Percentiles rank a stretch among this genome's conserved stretches.
These are phyloP conservation scores for Silene coronaria DNA, from an alignment of 179 eudicot species.

Conservation along the genomic window DNA sequence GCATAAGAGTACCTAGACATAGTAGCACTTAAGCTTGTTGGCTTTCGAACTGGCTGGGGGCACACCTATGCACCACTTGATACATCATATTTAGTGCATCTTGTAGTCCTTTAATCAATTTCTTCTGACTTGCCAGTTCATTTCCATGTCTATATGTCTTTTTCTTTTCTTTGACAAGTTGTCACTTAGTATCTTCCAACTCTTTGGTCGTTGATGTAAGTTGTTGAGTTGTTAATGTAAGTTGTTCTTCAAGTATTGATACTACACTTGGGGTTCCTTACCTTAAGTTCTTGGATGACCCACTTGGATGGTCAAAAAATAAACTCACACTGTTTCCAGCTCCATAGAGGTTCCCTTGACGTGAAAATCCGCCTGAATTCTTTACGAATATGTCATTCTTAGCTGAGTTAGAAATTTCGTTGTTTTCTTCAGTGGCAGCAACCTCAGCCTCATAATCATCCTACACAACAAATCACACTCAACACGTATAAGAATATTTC, in stretches of 20 bases:
- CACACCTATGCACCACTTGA: not conserved
- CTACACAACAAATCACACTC: not conserved
- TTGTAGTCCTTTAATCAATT: not conserved
- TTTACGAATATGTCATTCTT: not conserved
- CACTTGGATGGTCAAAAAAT: not conserved
- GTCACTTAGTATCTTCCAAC: not conserved
- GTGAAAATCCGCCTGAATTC: not conserved
- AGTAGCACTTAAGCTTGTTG: too few species aligned
- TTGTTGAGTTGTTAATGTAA: not conserved
- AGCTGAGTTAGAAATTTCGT: not conserved
- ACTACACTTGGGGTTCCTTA: not conserved
- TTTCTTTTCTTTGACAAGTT: not conserved
- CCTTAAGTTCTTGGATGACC: not conserved
- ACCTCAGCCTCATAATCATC: not conserved
- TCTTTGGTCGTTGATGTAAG: not conserved
- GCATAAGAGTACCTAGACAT: too few species aligned
- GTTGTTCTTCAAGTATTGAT: not conserved
- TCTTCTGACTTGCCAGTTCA: not conserved
- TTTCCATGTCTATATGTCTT: not conserved
- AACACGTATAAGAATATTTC: not conserved
- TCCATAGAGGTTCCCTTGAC: not conserved
- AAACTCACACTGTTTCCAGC: not conserved
- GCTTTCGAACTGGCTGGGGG: not conserved
- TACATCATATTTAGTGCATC: too few species aligned
- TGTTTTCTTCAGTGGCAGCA: not conserved